phyloP scores from a whole-genome alignment of 257 asterid genomes.

The Solanum neorickii region DNA sequence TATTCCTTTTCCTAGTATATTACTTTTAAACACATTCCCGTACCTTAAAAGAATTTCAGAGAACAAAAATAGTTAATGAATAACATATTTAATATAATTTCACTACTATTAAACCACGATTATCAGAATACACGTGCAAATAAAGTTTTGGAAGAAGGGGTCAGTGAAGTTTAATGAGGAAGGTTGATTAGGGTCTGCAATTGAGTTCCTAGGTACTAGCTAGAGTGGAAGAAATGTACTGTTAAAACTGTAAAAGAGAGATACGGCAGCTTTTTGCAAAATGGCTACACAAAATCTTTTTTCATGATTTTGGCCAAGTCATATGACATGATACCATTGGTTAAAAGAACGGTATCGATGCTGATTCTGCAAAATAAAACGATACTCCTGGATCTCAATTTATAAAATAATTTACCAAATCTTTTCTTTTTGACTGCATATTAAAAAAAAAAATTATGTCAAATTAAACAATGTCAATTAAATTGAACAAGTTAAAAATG shows the following conservation, averaged over 20 bases:
- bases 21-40: conserved; percentile 82
- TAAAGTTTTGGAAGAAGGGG: not conserved
- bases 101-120: no score
- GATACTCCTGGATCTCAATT: not conserved
- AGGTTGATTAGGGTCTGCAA: not conserved
- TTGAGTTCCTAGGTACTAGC: not conserved
- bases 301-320: not conserved
- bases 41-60: conserved; percentile 22
- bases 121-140: not conserved
- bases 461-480: no score
- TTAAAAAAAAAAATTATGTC: no score
- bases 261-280: not conserved
- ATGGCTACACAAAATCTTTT: not conserved
- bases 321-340: not conserved
- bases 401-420: no score
- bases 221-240: not conserved
- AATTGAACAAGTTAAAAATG: not conserved
- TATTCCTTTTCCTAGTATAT: conserved; percentile 68
- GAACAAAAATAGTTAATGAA: not conserved
- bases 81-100: not conserved
- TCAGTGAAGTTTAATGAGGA: not conserved
- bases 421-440: no score
- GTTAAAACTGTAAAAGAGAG: not conserved
- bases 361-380: not conserved
- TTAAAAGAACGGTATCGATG: not conserved